Evolutionary conservation across 495 filamentous ascomycete species (phyloP).

Genomic region (Halenospora varia): DNA sequence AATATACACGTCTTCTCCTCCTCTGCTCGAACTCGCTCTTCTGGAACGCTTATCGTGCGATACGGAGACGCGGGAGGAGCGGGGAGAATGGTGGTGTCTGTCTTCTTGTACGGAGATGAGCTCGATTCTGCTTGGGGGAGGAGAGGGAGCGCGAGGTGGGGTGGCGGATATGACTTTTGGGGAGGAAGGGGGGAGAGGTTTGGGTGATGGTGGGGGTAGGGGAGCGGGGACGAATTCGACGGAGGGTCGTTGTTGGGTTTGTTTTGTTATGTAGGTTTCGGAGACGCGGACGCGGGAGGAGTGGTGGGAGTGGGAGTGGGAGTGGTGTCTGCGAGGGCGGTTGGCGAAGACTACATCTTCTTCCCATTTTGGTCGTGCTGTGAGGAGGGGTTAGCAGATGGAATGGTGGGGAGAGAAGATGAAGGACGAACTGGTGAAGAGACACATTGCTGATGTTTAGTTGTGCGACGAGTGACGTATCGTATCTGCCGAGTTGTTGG

Average conservation of each 20-base stretch:
- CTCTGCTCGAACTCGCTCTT: constrained; percentile 17
- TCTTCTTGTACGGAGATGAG: constrained; percentile 51
- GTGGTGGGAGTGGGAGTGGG: neutral
- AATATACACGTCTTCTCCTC: constrained; percentile 44
- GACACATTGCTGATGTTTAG: constrained; percentile 2
- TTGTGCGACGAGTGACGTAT: neutral
- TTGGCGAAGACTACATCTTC: constrained; percentile 16
- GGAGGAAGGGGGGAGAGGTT: constrained; percentile 3
- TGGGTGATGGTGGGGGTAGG: constrained; percentile 20
- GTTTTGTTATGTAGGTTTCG: constrained; percentile 17
- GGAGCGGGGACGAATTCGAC: constrained; percentile 27
- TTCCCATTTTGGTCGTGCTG: constrained; percentile 14
- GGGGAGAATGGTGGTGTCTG: constrained; percentile 25
- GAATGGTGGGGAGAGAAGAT: neutral
- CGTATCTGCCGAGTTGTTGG: neutral
- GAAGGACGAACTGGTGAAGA: neutral
- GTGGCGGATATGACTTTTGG: neutral
- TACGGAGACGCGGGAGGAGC: constrained; percentile 18
- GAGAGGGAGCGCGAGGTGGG: constrained; percentile 21
- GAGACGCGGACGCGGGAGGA: constrained; percentile 10
- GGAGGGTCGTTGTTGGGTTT: constrained; percentile 21
- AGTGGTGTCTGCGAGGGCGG: neutral
- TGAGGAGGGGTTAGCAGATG: neutral
- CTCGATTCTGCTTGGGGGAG: constrained; percentile 37
- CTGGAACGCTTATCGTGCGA: constrained; percentile 8